These are phyloP conservation scores for Globisporangium camurandrum DNA, from an alignment of 352 stramenopile species.

Conservation along the genomic window DNA sequence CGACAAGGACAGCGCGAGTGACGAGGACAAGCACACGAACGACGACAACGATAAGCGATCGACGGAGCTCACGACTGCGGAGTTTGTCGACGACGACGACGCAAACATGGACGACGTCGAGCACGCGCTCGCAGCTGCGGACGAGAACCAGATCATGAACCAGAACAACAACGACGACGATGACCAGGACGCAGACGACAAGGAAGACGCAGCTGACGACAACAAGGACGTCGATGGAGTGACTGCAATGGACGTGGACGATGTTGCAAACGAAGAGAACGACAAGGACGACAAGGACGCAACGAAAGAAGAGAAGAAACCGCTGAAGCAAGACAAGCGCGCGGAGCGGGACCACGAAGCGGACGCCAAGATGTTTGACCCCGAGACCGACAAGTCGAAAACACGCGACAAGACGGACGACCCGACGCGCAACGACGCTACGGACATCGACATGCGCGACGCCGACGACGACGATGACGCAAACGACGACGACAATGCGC, in stretches of 20 bases:
- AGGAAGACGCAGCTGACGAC: slow-evolving; percentile 46
- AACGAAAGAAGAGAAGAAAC: slow-evolving; percentile 17
- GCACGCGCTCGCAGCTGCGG: slow-evolving; percentile 51
- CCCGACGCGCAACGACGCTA: slow-evolving; percentile 11
- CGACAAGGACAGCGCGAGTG: slow-evolving; percentile 23
- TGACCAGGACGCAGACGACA: slow-evolving; percentile 24
- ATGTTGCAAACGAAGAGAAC: slow-evolving; percentile 23
- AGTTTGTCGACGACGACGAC: slow-evolving; percentile 63
- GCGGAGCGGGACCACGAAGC: slow-evolving; percentile 15
- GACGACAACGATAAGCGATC: slow-evolving; percentile 25
- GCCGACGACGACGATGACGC: slow-evolving; percentile 29
- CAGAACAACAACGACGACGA: slow-evolving; percentile 39
- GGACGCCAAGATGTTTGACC: slow-evolving; percentile 14
- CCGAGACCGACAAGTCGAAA: slow-evolving; percentile 13
- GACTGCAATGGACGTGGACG: slow-evolving; percentile 55
- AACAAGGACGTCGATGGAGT: slow-evolving; percentile 38
- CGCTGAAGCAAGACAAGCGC: slow-evolving; percentile 19
- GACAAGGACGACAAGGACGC: slow-evolving; percentile 20
- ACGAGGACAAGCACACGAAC: slow-evolving; percentile 38
- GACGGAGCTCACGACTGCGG: slow-evolving; percentile 39
- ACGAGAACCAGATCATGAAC: slow-evolving; percentile 66
- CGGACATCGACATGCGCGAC: slow-evolving; percentile 26
- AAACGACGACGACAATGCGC: no score
- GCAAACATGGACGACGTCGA: slow-evolving; percentile 57
- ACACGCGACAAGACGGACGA: slow-evolving; percentile 23